Evolutionary conservation across 192 early-diverging fungal genomes (phyloP).

Genomic region (Coemansia sp.): DNA sequence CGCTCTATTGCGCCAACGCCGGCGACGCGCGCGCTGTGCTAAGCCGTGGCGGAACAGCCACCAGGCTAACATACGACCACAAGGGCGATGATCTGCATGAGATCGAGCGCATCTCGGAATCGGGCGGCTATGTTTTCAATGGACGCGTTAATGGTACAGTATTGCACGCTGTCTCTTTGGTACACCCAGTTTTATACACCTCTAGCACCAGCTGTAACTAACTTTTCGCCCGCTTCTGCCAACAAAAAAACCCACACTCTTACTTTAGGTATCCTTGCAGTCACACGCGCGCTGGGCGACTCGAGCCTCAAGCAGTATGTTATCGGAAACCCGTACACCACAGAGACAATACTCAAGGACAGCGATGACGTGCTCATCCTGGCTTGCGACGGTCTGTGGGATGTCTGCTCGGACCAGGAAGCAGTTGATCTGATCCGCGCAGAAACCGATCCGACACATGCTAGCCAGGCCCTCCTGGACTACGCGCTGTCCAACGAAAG

Average conservation of each 20-base stretch:
- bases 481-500: constrained; percentile 89
- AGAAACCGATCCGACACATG: constrained; percentile 70
- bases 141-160: constrained; percentile 87
- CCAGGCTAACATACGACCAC: constrained; percentile 95
- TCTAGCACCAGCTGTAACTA: background rate
- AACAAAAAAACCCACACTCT: background rate
- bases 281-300: constrained; percentile 95
- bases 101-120: constrained; percentile 85
- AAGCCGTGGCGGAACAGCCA: constrained; percentile 76
- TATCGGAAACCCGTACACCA: constrained; percentile 93
- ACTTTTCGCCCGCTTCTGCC: background rate
- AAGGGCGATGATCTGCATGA: constrained; percentile 92
- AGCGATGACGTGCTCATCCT: constrained; percentile 84
- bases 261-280: constrained; percentile 81
- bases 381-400: constrained; percentile 98
- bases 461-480: constrained; percentile 74
- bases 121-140: constrained; percentile 97
- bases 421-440: constrained; percentile 85
- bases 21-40: constrained; percentile 97
- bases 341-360: constrained; percentile 75
- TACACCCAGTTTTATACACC: background rate
- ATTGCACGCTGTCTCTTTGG: background rate
- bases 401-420: constrained; percentile 93
- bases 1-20: constrained; percentile 91
- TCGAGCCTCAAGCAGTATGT: constrained; percentile 95